Percentiles rank a stretch among this genome's conserved stretches.
These are phyloP conservation scores for Alternaria metachromatica DNA, from an alignment of 2,329 filamentous ascomycete species.

Conservation along the genomic window DNA sequence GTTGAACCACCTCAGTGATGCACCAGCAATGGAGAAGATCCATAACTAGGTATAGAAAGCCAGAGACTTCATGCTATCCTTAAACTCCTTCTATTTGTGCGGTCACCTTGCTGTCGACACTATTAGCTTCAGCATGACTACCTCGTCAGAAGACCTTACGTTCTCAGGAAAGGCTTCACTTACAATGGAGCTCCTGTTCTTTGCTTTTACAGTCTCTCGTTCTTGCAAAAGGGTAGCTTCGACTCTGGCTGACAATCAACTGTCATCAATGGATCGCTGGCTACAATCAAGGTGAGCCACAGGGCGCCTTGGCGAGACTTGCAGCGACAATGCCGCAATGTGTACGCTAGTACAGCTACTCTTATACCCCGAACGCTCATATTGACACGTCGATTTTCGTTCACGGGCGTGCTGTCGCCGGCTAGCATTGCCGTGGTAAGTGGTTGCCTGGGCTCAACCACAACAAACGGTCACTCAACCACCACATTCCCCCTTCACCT, in stretches of 20 bases:
- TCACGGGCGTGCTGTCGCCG: slow-evolving; percentile 4
- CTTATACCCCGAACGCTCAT: background rate
- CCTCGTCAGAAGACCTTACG: background rate
- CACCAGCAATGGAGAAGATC: background rate
- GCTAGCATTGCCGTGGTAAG: slow-evolving; percentile 6
- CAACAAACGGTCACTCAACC: background rate
- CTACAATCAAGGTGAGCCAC: background rate
- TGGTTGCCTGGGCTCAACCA: background rate
- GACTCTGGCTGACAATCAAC: background rate
- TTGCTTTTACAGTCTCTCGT: background rate
- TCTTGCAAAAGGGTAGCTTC: background rate
- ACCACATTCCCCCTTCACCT: slow-evolving; percentile 6
- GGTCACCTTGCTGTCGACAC: background rate
- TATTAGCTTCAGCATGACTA: background rate
- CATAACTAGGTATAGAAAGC: background rate
- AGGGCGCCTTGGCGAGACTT: background rate
- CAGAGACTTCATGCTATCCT: background rate
- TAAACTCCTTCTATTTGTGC: background rate
- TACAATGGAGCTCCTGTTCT: background rate
- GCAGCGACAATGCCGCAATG: background rate
- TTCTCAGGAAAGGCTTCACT: background rate
- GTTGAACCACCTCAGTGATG: background rate
- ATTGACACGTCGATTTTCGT: background rate
- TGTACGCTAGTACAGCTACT: background rate
- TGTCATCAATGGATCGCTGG: background rate